Conservation (phyloP, 768 basidiomycete species). For the Psilocybe cyanescens region DNA sequence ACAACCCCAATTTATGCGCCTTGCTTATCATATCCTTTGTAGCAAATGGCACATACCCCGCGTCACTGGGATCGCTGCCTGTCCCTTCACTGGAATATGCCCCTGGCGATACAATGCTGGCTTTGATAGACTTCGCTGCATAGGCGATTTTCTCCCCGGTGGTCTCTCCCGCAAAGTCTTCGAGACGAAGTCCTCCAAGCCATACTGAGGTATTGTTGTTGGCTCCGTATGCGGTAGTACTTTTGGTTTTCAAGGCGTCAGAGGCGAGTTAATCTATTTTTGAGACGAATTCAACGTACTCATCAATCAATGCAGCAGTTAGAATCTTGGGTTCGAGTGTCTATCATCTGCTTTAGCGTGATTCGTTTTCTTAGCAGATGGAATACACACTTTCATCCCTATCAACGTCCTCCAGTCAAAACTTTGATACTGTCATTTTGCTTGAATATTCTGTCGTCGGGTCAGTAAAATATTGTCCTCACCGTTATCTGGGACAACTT, state of each 20-base stretch:
- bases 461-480: not conserved
- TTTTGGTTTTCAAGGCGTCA: slow-evolving; percentile 17
- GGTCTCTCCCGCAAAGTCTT: slow-evolving; percentile 65
- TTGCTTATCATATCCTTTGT: slow-evolving; percentile 70
- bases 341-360: slow-evolving; percentile 29
- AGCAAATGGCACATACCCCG: slow-evolving; percentile 58
- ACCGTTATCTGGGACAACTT: slow-evolving; percentile 63
- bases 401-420: slow-evolving; percentile 83
- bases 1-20: slow-evolving; percentile 65
- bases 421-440: slow-evolving; percentile 64
- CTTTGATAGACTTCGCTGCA: slow-evolving; percentile 68
- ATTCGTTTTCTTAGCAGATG: not conserved
- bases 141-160: slow-evolving; percentile 63
- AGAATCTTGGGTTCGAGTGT: slow-evolving; percentile 56
- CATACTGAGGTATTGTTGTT: slow-evolving; percentile 58
- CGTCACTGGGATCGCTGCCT: slow-evolving; percentile 43
- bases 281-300: slow-evolving; percentile 41
- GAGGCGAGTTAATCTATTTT: not conserved
- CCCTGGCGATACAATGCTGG: slow-evolving; percentile 67
- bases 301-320: slow-evolving; percentile 68
- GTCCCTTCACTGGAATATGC: slow-evolving; percentile 45
- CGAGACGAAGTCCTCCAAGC: slow-evolving; percentile 69
- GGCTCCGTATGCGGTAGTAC: slow-evolving; percentile 43
- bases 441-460: not conserved
- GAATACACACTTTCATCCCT: slow-evolving; percentile 62